Conservation (phyloP, 345 rosid genomes). For the Heritiera fomes region DNA sequence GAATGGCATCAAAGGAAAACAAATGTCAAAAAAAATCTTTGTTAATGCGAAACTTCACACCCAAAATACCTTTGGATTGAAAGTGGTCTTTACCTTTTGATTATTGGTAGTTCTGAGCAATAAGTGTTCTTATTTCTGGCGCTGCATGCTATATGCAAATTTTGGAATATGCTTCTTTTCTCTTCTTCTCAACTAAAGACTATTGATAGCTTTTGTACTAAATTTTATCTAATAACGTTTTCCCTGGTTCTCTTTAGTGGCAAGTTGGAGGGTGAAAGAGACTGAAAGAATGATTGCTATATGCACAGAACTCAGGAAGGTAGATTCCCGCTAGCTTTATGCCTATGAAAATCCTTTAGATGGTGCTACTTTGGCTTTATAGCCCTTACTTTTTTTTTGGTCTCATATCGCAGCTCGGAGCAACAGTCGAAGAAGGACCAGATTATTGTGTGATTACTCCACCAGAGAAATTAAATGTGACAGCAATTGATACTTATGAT, state of each 20-base stretch:
- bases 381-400: constrained; percentile 4
- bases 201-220: not conserved
- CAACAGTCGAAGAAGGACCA: constrained; percentile 95
- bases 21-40: not conserved
- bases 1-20: not conserved
- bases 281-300: constrained; percentile 96
- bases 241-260: constrained; percentile 49
- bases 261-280: constrained; percentile 99
- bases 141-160: not conserved
- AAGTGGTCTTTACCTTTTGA: not conserved
- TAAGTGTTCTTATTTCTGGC: not conserved
- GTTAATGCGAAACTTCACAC: not conserved
- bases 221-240: not conserved
- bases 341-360: not conserved
- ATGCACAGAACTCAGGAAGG: constrained; percentile 96
- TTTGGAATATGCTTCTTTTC: not conserved
- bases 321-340: constrained; percentile 19
- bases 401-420: constrained; percentile 66
- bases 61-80: not conserved
- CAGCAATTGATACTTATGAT: constrained; percentile 90
- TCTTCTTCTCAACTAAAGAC: constrained; percentile 4
- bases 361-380: not conserved
- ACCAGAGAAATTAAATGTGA: constrained; percentile 66
- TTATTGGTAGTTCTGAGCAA: not conserved
- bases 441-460: constrained; percentile 96